A percentile compares a stretch with the other conserved stretches of the same genome.
phyloP scores from a whole-genome alignment of 495 filamentous ascomycete species.

The Xylaria cubensis region DNA sequence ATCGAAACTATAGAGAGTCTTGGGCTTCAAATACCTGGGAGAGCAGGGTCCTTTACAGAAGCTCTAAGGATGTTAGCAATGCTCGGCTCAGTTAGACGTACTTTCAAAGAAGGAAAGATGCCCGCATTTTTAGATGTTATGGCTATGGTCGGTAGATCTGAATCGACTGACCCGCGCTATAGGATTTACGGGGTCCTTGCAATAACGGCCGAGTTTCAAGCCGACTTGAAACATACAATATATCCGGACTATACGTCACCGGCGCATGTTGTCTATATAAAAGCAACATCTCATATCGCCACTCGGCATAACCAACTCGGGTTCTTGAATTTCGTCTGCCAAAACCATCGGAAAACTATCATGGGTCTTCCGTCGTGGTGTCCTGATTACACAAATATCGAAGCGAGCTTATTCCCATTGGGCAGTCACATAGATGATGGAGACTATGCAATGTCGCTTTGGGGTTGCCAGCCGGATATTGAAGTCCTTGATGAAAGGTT shows the following conservation, averaged over 20 bases:
- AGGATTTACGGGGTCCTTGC: neutral
- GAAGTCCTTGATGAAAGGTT: neutral
- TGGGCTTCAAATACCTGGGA: neutral
- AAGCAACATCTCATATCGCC: constrained; percentile 8
- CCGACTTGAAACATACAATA: neutral
- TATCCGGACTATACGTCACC: constrained; percentile 7
- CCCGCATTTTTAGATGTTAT: neutral
- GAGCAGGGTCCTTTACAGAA: neutral
- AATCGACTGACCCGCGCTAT: neutral
- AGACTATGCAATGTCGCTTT: neutral
- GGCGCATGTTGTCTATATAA: neutral
- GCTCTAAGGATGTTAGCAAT: neutral
- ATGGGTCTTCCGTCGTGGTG: neutral
- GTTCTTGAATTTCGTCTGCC: neutral
- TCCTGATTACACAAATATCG: neutral
- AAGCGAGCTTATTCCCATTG: neutral
- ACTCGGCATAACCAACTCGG: neutral
- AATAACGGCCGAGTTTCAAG: constrained; percentile 7
- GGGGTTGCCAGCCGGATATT: neutral
- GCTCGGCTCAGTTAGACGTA: neutral
- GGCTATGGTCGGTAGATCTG: neutral
- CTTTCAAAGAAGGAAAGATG: neutral
- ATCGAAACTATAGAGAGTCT: neutral
- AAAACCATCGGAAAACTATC: neutral
- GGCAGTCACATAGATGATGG: neutral